These are phyloP conservation scores for Psilocybe subaeruginosa DNA, from an alignment of 768 basidiomycete genomes.

Conservation along the genomic window DNA sequence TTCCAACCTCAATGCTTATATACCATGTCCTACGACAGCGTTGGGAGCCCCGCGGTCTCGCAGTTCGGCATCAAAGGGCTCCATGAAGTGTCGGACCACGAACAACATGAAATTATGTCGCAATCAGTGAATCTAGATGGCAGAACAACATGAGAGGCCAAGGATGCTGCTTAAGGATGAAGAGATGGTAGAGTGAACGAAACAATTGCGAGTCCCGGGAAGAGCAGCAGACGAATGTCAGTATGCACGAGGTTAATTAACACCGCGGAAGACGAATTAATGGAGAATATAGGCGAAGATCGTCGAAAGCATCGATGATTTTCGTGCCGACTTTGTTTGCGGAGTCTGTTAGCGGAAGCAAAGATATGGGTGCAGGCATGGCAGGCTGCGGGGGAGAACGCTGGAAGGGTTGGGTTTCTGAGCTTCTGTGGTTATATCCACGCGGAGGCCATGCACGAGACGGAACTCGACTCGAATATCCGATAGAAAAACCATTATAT, in stretches of 20 bases:
- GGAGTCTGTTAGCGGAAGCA: background rate
- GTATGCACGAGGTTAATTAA: conserved; percentile 7
- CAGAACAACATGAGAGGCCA: conserved; percentile 13
- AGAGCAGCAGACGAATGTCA: conserved; percentile 4
- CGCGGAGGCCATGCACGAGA: conserved; percentile 27
- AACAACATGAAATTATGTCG: conserved; percentile 20
- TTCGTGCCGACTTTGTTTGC: background rate
- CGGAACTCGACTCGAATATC: conserved; percentile 21
- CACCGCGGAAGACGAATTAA: background rate
- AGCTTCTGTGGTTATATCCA: conserved; percentile 14
- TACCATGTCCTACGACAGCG: conserved; percentile 11
- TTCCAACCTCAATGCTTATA: conserved; percentile 9
- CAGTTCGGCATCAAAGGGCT: conserved; percentile 19
- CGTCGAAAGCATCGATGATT: background rate
- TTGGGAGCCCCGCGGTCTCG: conserved; percentile 9
- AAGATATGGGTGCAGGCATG: background rate
- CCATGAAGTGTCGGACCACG: conserved; percentile 21
- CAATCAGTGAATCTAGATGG: conserved; percentile 15
- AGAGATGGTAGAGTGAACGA: conserved; percentile 6
- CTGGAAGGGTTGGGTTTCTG: background rate
- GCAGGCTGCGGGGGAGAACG: conserved; percentile 10
- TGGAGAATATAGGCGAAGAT: background rate
- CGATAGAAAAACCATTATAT: background rate
- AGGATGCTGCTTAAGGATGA: conserved; percentile 13
- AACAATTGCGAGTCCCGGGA: background rate